phyloP scores from a whole-genome alignment of 768 basidiomycete species.

The Panaeolus cyanescens region DNA sequence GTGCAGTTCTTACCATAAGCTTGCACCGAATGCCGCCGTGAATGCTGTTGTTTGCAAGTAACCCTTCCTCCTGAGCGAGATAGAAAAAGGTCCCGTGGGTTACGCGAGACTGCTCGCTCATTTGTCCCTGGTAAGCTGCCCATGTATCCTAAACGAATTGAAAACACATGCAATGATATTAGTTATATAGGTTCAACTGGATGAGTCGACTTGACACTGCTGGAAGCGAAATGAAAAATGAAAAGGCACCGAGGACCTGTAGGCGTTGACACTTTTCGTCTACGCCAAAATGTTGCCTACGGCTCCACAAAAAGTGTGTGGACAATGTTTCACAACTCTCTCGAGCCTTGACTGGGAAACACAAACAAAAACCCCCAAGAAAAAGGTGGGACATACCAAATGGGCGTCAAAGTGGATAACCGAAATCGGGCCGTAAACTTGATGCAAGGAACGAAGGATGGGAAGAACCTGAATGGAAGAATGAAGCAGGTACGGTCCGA shows the following conservation, averaged over 20 bases:
- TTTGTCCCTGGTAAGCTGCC: constrained; percentile 57
- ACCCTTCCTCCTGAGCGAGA: constrained; percentile 74
- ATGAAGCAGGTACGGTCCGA: constrained; percentile 46
- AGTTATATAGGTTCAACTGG: constrained; percentile 36
- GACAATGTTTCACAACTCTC: background rate
- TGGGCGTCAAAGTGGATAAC: constrained; percentile 84
- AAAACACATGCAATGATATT: constrained; percentile 40
- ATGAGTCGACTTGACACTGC: constrained; percentile 38
- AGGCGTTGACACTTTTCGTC: background rate
- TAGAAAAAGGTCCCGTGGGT: constrained; percentile 90
- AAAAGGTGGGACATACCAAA: constrained; percentile 44
- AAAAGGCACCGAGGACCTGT: background rate
- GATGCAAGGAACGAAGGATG: constrained; percentile 77
- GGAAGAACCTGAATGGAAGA: constrained; percentile 58
- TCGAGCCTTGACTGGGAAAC: background rate
- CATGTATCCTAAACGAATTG: constrained; percentile 55
- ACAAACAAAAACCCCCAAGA: background rate
- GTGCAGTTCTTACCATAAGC: constrained; percentile 39
- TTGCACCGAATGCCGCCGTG: constrained; percentile 89
- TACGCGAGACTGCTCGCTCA: constrained; percentile 61
- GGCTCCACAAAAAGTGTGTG: background rate
- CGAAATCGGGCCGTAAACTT: constrained; percentile 78
- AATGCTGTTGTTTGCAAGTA: constrained; percentile 75
- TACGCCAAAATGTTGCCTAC: background rate
- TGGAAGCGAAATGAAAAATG: background rate